Evolutionary conservation across 148 eudicot species (phyloP), one percentile per base, ranked within the genome.

Genomic region (Suaeda aralocaspica): DNA sequence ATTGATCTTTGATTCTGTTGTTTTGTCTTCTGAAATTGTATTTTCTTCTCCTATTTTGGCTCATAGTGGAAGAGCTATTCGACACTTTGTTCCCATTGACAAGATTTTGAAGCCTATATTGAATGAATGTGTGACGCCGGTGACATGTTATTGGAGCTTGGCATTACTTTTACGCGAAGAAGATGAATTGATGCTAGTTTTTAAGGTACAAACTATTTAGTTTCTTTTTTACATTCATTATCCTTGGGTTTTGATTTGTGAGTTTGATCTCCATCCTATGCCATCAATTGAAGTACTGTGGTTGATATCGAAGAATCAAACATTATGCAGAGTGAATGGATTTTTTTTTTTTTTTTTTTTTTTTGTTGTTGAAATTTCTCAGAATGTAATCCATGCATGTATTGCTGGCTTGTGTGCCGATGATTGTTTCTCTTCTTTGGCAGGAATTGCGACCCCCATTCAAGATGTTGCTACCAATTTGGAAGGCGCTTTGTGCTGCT

Each of bases 121-220:
- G 60, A 88, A 78, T 58, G 98, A 93, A 80, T 91, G 92, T 71
- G 92, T 93, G 61, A 93, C 97, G 31, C 98, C 96, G 29, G 85
- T 90, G 71, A 93, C 98, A 44, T 93, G 98, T 76, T 93, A 85
- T 74, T 91, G 98, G 98, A 85, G 87, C 75, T 78, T 93, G 68
- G 86, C 96, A 72, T 73, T 91, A 71, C 74, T 93, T 71, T 71
- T 93, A 74, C 84, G 88, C 1, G 96, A 74, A 9, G 94, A 87
- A 77, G 85, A 85, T 69, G 82, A 89, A 59, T 86, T 93, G 51
- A 74, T 79, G 72, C 79, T 88, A 49, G 92, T 93, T 74, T 93
- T 93, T 79, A 86, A 90, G 96, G 98, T 93, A 83, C 68, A 36
- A 29, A 34, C 29, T 26, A 56, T 42, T 16, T 36, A n/a, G 12